These are phyloP conservation scores for Exophiala aquamarina DNA, from an alignment of 2,329 filamentous ascomycete genomes.

Conservation along the genomic window DNA sequence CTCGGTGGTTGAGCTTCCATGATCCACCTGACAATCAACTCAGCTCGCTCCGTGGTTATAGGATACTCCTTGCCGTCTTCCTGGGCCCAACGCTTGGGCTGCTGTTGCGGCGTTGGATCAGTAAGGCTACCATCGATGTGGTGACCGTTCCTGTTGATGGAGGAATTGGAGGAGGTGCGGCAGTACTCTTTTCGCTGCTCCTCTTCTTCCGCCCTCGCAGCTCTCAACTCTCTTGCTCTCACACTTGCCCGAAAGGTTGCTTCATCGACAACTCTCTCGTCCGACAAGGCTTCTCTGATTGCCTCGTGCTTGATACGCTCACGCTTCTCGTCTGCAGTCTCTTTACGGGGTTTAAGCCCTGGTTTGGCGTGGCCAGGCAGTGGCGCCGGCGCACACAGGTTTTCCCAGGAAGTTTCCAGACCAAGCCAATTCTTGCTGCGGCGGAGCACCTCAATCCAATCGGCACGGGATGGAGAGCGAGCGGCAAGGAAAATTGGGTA, in stretches of 20 bases:
- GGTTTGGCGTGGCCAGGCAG: slow-evolving; percentile 39
- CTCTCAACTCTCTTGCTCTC: slow-evolving; percentile 57
- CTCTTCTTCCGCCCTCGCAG: slow-evolving; percentile 56
- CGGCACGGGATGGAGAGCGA: slow-evolving; percentile 68
- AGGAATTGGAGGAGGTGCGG: slow-evolving; percentile 14
- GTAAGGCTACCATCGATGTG: background rate
- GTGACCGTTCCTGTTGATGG: slow-evolving; percentile 3
- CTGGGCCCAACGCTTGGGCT: slow-evolving; percentile 17
- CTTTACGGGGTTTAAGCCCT: slow-evolving; percentile 23
- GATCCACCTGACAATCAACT: slow-evolving; percentile 70
- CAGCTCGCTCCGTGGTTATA: slow-evolving; percentile 68
- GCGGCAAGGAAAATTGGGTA: slow-evolving; percentile 78
- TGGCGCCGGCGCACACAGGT: slow-evolving; percentile 63
- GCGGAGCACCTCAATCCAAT: slow-evolving; percentile 76
- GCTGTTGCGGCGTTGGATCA: slow-evolving; percentile 22
- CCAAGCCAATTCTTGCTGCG: slow-evolving; percentile 69
- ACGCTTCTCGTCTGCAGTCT: slow-evolving; percentile 55
- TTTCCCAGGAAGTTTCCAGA: slow-evolving; percentile 66
- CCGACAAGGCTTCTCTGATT: slow-evolving; percentile 65
- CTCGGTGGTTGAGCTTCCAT: slow-evolving; percentile 50
- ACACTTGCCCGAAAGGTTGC: slow-evolving; percentile 65
- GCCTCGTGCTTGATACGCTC: slow-evolving; percentile 64
- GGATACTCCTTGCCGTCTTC: slow-evolving; percentile 65
- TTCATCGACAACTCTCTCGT: slow-evolving; percentile 68
- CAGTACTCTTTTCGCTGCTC: slow-evolving; percentile 29